Base-by-base conservation (phyloP, 2,329 filamentous ascomycete species). In the Diaporthe destruens region DNA sequence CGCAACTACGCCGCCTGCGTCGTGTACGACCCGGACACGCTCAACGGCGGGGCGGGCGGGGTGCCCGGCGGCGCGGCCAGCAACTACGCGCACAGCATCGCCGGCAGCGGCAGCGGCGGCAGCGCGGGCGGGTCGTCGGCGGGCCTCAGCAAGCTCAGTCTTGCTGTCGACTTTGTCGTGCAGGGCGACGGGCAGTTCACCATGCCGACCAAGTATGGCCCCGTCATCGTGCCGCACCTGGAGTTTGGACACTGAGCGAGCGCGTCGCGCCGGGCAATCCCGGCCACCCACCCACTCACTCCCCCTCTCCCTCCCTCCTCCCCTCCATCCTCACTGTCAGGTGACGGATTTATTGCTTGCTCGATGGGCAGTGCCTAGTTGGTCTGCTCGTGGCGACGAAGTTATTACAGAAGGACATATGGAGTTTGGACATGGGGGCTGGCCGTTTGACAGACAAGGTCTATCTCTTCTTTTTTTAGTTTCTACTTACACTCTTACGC, bases 131-230 rank as follows among this genome's bases (percentile, higher is more conserved):
- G 68, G 20, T 79, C 78, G 65, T 81, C 79, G 70, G 82, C 85
- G 69, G 85, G 89, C 2, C 77, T 91, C 71, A 86, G 85, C 71
- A 93, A 91, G 84, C 81, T 99, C 78, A 98, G 94, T 82, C 84
- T 99, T 56, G 96, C 96, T 1, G 94, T 97, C 2, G 96, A 99
- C 82, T 99, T 98, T 81, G 94, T 99, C 82, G 96, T 99, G 29
- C 96, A 99, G 83, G 95, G 94, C 1, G 96, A 98, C 77, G 93
- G 93, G 0, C 89, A 90, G 0, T 96, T 93, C 81, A 93, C 90
- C 51, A 88, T 89, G 76, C 94, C 96, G 61, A 95, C 96, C 76
- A 99, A 99, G 85, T 99, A 98, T 81, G 96, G 96, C 0, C 96
- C 96, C 14, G 96, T 99, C 20, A 95, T 98, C 82, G 91, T 99